Percentiles rank a stretch among this genome's conserved stretches.
phyloP scores from a whole-genome alignment of 139 green algal species.

The Eudorina sp. region DNA sequence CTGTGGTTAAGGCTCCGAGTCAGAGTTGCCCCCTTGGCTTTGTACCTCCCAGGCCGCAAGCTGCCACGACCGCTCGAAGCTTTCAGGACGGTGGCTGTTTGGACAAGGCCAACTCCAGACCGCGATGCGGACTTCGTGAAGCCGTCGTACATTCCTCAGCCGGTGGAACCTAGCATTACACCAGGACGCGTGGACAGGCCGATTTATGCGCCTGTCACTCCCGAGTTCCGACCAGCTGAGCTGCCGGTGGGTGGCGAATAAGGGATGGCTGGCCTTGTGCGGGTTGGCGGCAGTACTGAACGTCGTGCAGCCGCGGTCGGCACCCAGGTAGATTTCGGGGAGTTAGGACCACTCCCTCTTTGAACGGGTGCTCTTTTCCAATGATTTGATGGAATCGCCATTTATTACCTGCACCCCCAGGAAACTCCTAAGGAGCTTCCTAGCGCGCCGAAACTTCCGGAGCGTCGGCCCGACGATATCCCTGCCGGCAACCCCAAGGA shows the following conservation, averaged over 20 bases:
- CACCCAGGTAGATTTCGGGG: too few relatives aligned
- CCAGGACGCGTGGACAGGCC: constrained; percentile 48
- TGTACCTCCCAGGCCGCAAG: too few relatives aligned
- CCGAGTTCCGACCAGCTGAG: constrained; percentile 69
- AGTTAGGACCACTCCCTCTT: too few relatives aligned
- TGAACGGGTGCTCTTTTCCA: too few relatives aligned
- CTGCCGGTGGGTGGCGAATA: constrained; percentile 33
- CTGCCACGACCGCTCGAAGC: too few relatives aligned
- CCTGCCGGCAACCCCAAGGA: constrained; percentile 73
- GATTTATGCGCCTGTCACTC: constrained; percentile 50
- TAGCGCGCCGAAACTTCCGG: constrained; percentile 61
- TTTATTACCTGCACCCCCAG: neutral
- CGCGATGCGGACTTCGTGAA: constrained; percentile 60
- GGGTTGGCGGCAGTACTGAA: too few relatives aligned
- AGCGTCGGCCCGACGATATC: constrained; percentile 65
- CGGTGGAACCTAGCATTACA: constrained; percentile 32
- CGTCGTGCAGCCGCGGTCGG: too few relatives aligned
- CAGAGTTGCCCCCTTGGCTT: too few relatives aligned
- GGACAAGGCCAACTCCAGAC: constrained; percentile 66
- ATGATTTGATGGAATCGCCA: too few relatives aligned
- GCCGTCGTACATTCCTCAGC: constrained; percentile 60
- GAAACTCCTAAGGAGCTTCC: constrained; percentile 65
- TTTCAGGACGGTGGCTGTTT: constrained; percentile 38
- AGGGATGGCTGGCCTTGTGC: too few relatives aligned
- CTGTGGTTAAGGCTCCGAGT: too few relatives aligned